Conservation (phyloP, 1,284 basidiomycete genomes). For the Leccinum cinnamomeum region DNA sequence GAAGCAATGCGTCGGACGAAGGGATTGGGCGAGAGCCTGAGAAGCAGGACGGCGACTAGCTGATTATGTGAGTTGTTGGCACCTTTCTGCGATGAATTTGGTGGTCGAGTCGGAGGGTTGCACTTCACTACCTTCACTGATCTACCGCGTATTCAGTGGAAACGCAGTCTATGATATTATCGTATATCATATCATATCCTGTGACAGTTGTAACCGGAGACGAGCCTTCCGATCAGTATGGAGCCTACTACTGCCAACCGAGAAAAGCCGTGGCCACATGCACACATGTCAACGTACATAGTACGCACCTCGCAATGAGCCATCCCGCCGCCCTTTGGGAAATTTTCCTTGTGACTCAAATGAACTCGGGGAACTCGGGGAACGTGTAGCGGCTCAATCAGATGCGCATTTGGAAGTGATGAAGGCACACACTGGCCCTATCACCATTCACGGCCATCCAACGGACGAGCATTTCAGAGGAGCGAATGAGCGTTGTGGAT, state of each 20-base stretch:
- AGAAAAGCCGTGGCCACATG: background rate
- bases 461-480: background rate
- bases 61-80: background rate
- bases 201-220: background rate
- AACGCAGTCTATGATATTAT: background rate
- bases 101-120: background rate
- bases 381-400: background rate
- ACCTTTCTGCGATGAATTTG: background rate
- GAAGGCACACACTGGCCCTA: background rate
- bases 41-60: conserved; percentile 1
- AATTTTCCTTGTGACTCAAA: background rate
- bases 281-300: background rate
- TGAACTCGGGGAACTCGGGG: background rate
- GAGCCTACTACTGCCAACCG: background rate
- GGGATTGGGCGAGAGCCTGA: background rate
- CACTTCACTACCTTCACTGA: background rate
- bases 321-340: background rate
- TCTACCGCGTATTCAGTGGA: background rate
- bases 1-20: conserved; percentile 1
- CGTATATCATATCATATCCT: background rate
- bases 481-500: background rate
- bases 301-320: background rate
- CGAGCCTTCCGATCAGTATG: background rate
- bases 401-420: background rate
- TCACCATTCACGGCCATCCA: background rate